These are phyloP conservation scores for Leptographium galeiforme DNA, from an alignment of 2,329 filamentous ascomycete species.

Conservation along the genomic window DNA sequence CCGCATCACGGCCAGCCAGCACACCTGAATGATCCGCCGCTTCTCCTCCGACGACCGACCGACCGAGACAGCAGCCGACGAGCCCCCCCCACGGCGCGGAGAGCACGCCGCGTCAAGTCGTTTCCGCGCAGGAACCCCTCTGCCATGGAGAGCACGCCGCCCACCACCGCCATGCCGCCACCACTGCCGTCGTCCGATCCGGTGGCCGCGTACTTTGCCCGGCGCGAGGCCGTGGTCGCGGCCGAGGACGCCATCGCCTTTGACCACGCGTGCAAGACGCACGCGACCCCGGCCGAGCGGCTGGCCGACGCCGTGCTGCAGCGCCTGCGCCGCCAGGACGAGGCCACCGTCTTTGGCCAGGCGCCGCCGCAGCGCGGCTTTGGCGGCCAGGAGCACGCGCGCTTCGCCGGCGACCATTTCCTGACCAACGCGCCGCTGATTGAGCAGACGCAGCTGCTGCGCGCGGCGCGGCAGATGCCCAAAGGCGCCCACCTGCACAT, in stretches of 20 bases:
- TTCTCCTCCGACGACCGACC: no score
- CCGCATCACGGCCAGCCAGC: neutral
- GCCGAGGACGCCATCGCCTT: constrained; percentile 26
- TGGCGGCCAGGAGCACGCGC: constrained; percentile 28
- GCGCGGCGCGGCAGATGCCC: constrained; percentile 45
- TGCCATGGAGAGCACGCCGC: no score
- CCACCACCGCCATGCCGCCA: neutral
- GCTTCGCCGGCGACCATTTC: constrained; percentile 43
- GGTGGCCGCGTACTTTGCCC: no score
- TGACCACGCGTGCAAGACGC: constrained; percentile 21
- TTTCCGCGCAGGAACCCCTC: no score
- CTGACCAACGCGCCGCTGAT: constrained; percentile 41
- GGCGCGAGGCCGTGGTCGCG: constrained; percentile 17
- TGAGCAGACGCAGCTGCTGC: constrained; percentile 40
- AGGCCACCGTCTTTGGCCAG: constrained; percentile 20
- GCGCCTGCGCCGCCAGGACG: constrained; percentile 22
- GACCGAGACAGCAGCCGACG: no score
- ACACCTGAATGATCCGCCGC: no score
- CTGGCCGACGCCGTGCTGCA: constrained; percentile 27
- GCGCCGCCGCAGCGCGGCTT: constrained; percentile 21
- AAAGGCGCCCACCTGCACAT: constrained; percentile 64
- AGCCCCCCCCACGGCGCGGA: no score
- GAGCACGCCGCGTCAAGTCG: no score
- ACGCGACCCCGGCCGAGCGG: constrained; percentile 21
- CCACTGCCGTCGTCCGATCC: no score